These are phyloP conservation scores for Paraphoma sp. DNA, from an alignment of 2,329 filamentous ascomycete species.

Conservation along the genomic window DNA sequence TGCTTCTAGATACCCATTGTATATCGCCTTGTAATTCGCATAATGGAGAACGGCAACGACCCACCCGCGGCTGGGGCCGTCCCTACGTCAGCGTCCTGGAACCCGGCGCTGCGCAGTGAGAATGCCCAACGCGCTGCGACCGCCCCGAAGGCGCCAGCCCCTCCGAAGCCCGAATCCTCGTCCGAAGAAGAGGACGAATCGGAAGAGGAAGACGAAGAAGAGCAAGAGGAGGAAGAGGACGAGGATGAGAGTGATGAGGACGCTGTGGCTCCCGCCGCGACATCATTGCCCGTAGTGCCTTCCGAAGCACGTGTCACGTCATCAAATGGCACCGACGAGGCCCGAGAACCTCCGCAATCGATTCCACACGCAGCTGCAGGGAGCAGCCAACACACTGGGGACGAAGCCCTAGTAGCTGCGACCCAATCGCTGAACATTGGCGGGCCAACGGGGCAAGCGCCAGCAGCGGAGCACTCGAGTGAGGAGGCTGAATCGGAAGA, in stretches of 20 bases:
- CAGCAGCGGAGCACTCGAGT: slow-evolving; percentile 17
- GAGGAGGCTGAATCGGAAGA: slow-evolving; percentile 20
- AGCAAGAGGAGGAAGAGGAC: slow-evolving; percentile 9
- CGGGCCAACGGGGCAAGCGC: slow-evolving; percentile 12
- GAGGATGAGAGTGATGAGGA: slow-evolving; percentile 7
- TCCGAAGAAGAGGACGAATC: slow-evolving; percentile 27
- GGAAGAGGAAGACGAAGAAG: slow-evolving; percentile 14
- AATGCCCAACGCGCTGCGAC: slow-evolving; percentile 18
- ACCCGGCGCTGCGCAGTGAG: slow-evolving; percentile 62
- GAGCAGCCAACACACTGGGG: slow-evolving; percentile 4
- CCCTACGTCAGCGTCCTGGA: slow-evolving; percentile 54
- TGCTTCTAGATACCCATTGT: slow-evolving; percentile 45
- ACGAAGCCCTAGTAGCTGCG: slow-evolving; percentile 21
- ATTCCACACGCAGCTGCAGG: neutral
- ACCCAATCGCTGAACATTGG: slow-evolving; percentile 25
- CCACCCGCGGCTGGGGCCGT: slow-evolving; percentile 42
- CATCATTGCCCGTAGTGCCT: neutral
- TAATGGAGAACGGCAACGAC: slow-evolving; percentile 42
- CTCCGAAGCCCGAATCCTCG: slow-evolving; percentile 21
- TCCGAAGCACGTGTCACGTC: neutral
- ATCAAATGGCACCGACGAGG: neutral
- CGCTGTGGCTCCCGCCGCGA: neutral
- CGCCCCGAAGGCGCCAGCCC: slow-evolving; percentile 12
- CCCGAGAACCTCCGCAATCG: slow-evolving; percentile 21
- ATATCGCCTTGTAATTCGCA: slow-evolving; percentile 30